Evolutionary conservation across 257 asterid species (phyloP).

Genomic region (Salvia miltiorrhiza): DNA sequence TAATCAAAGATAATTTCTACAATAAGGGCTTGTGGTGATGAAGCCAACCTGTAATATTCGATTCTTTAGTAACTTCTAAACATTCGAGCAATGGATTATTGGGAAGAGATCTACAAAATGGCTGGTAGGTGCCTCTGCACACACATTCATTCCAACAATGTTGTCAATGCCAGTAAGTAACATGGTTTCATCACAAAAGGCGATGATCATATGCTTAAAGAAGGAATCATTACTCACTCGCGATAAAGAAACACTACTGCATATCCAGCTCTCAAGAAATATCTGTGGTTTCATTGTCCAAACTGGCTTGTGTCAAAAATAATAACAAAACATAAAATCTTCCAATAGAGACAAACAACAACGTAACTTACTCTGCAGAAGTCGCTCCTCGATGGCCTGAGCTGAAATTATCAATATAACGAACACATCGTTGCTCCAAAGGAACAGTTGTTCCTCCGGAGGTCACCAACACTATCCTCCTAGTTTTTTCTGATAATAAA

Average conservation of each 20-base stretch:
- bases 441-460: conserved; percentile 99
- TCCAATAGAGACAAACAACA: neutral
- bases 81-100: conserved; percentile 88
- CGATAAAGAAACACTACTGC: conserved; percentile 85
- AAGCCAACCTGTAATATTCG: conserved; percentile 57
- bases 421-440: conserved; percentile 87
- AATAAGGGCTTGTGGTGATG: neutral
- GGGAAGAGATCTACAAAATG: conserved; percentile 80
- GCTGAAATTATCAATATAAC: conserved; percentile 92
- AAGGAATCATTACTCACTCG: conserved; percentile 43
- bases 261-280: conserved; percentile 86
- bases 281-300: conserved; percentile 45
- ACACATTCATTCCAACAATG: neutral
- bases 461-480: conserved; percentile 81
- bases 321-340: neutral
- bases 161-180: conserved; percentile 3
- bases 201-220: conserved; percentile 1
- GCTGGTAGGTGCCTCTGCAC: conserved; percentile 89
- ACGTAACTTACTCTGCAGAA: conserved; percentile 73
- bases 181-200: neutral
- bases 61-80: conserved; percentile 48
- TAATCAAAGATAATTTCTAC: conserved; percentile 12
- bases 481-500: conserved; percentile 34
- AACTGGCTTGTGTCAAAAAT: conserved; percentile 20
- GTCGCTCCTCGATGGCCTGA: conserved; percentile 98